Evolutionary conservation across 2,329 filamentous ascomycete genomes (phyloP).

Genomic region (Coniochaeta prunicola): DNA sequence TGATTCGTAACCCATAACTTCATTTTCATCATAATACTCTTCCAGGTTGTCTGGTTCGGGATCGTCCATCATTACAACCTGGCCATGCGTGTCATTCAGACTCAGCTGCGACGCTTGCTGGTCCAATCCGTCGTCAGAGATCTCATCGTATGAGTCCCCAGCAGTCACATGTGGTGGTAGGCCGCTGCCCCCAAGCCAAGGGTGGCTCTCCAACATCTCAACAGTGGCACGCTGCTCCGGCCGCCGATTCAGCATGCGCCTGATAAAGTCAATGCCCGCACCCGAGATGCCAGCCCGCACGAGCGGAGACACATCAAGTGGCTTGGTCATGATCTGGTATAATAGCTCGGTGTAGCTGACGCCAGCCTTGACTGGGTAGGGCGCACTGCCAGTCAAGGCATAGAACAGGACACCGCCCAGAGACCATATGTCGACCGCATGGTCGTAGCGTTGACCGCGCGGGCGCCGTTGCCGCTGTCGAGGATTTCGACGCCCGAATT

Average conservation of each 20-base stretch:
- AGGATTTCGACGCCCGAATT: slow-evolving; percentile 55
- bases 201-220: slow-evolving; percentile 58
- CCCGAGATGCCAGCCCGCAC: slow-evolving; percentile 51
- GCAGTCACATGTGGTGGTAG: slow-evolving; percentile 18
- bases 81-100: slow-evolving; percentile 39
- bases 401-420: slow-evolving; percentile 89
- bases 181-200: slow-evolving; percentile 55
- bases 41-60: slow-evolving; percentile 9
- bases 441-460: slow-evolving; percentile 66
- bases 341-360: slow-evolving; percentile 74
- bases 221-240: slow-evolving; percentile 73
- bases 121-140: slow-evolving; percentile 49
- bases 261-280: slow-evolving; percentile 65
- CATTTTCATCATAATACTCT: slow-evolving; percentile 26
- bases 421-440: slow-evolving; percentile 95
- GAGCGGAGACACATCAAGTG: slow-evolving; percentile 61
- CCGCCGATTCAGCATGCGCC: slow-evolving; percentile 72
- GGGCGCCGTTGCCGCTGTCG: slow-evolving; percentile 56
- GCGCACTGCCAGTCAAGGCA: slow-evolving; percentile 69
- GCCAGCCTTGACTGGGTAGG: slow-evolving; percentile 72
- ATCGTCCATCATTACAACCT: slow-evolving; percentile 14
- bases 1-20: slow-evolving; percentile 52
- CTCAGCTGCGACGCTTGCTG: slow-evolving; percentile 57
- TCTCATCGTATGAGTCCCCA: slow-evolving; percentile 50
- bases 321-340: slow-evolving; percentile 75